Conservation (phyloP, 2,329 filamentous ascomycete species). For the Thelonectria discophora region DNA sequence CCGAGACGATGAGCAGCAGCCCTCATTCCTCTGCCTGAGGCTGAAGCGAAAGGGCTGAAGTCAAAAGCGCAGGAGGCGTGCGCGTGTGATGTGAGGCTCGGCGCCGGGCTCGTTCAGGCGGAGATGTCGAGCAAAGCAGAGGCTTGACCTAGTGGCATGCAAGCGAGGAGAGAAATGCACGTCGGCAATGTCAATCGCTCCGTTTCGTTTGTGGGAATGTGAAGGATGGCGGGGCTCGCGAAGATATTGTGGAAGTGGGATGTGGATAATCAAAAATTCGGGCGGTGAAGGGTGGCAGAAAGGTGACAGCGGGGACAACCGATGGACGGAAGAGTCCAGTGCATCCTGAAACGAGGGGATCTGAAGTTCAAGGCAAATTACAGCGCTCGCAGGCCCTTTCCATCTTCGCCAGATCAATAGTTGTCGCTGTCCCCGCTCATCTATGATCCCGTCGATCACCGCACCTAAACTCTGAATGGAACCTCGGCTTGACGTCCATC, state of each 20-base stretch:
- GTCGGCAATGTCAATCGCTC: slow-evolving; percentile 7
- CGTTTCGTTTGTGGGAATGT: slow-evolving; percentile 13
- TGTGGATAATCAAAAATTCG: slow-evolving; percentile 40
- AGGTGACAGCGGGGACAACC: slow-evolving; percentile 1
- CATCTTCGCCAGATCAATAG: neutral
- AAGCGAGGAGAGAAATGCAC: slow-evolving; percentile 3
- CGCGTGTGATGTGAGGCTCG: neutral
- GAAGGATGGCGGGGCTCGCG: slow-evolving; percentile 24
- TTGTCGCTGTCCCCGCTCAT: neutral
- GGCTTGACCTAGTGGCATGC: neutral
- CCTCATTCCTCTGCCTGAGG: slow-evolving; percentile 37
- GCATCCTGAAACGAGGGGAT: too few relatives aligned
- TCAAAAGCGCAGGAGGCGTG: neutral
- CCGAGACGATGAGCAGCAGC: slow-evolving; percentile 40
- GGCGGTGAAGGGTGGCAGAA: slow-evolving; percentile 45
- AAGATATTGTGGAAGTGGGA: slow-evolving; percentile 33
- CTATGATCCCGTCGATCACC: too few relatives aligned
- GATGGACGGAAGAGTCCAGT: neutral
- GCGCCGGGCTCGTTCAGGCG: neutral
- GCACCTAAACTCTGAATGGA: neutral
- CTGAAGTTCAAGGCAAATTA: neutral
- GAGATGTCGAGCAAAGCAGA: neutral
- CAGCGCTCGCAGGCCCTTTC: neutral
- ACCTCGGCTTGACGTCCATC: slow-evolving; percentile 36
- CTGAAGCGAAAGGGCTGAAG: slow-evolving; percentile 10